A percentile compares a stretch with the other conserved stretches of the same genome.
phyloP scores from a whole-genome alignment of 768 basidiomycete genomes.

The Suillus sp. region DNA sequence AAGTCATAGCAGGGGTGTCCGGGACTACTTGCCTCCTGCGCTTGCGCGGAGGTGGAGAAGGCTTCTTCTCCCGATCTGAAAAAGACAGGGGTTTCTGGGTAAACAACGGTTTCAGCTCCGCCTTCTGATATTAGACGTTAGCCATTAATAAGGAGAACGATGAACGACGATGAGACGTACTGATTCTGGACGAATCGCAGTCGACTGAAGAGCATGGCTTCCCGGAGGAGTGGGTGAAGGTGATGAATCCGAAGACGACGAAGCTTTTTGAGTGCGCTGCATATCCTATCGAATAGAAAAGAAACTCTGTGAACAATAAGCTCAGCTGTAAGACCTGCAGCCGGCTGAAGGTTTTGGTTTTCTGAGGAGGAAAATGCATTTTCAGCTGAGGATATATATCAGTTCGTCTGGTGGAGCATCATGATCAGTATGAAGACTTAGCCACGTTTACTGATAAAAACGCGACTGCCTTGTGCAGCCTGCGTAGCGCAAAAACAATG shows the following conservation, averaged over 20 bases:
- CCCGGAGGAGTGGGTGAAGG: background rate
- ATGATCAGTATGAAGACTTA: slow-evolving; percentile 7
- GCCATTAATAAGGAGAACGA: slow-evolving; percentile 10
- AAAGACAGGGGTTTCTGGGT: slow-evolving; percentile 27
- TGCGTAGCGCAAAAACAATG: slow-evolving; percentile 34
- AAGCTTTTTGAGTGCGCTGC: slow-evolving; percentile 7
- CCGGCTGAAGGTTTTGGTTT: slow-evolving; percentile 1
- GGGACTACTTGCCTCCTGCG: slow-evolving; percentile 28
- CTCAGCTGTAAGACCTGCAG: background rate
- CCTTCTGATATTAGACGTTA: slow-evolving; percentile 21
- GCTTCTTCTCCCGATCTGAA: slow-evolving; percentile 28
- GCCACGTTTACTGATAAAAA: slow-evolving; percentile 31
- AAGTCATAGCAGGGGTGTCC: slow-evolving; percentile 23
- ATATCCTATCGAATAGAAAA: background rate
- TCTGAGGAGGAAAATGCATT: background rate
- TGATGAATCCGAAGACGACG: slow-evolving; percentile 8
- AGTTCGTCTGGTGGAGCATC: slow-evolving; percentile 3
- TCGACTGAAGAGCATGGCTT: background rate
- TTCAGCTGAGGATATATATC: slow-evolving; percentile 10
- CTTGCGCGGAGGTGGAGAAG: slow-evolving; percentile 17
- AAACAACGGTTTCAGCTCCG: slow-evolving; percentile 22
- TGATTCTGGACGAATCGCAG: background rate
- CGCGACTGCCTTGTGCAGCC: slow-evolving; percentile 30
- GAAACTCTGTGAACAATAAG: background rate
- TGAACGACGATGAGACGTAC: background rate